phyloP scores from a whole-genome alignment of 192 early-diverging fungal species.

The Coemansia interrupta region DNA sequence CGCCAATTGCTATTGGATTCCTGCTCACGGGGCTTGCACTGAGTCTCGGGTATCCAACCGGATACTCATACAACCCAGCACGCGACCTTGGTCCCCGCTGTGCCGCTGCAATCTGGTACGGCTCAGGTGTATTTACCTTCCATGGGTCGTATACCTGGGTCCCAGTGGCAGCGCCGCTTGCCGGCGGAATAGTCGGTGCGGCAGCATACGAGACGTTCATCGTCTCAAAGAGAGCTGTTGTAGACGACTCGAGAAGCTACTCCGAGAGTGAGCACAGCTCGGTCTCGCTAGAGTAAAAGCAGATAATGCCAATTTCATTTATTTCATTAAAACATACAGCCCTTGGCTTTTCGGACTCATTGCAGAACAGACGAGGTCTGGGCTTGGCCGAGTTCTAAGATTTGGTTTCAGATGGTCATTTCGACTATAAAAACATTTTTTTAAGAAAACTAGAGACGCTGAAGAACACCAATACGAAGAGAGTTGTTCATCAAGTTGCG shows the following conservation, averaged over 20 bases:
- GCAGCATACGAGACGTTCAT: constrained; percentile 58
- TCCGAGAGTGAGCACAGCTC: constrained; percentile 30
- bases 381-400: not conserved
- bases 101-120: constrained; percentile 67
- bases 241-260: constrained; percentile 22
- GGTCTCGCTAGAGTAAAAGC: constrained; percentile 17
- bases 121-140: constrained; percentile 60
- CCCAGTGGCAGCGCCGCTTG: constrained; percentile 64
- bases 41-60: constrained; percentile 59
- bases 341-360: too few species aligned
- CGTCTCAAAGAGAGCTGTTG: constrained; percentile 39
- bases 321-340: constrained; percentile 8
- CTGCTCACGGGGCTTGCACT: constrained; percentile 56
- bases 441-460: constrained; percentile 20
- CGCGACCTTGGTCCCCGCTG: constrained; percentile 75
- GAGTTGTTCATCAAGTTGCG: constrained; percentile 66
- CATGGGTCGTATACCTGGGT: constrained; percentile 69
- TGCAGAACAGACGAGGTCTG: not conserved
- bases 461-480: constrained; percentile 48
- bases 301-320: not conserved
- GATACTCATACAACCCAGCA: constrained; percentile 69
- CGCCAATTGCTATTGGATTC: constrained; percentile 60
- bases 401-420: too few species aligned
- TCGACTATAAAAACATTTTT: not conserved
- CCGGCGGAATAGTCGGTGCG: constrained; percentile 61